Percentiles rank a stretch among this genome's conserved stretches.
phyloP scores from a whole-genome alignment of 768 basidiomycete species.

The Podaxis sp. region DNA sequence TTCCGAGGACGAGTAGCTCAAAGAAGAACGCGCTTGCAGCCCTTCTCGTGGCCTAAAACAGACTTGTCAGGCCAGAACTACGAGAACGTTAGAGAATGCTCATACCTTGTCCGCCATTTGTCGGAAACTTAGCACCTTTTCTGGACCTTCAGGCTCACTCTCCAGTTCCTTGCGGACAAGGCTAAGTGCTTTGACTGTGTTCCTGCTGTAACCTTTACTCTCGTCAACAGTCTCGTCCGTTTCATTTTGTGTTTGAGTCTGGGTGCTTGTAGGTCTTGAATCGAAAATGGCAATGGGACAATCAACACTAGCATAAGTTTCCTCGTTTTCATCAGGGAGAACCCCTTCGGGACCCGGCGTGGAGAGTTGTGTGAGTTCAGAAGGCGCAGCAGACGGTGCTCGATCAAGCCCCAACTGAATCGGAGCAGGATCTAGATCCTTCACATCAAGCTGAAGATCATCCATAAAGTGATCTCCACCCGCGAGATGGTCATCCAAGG shows the following conservation, averaged over 20 bases:
- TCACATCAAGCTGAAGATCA: slow-evolving; percentile 73
- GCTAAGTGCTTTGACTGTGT: slow-evolving; percentile 81
- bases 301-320: slow-evolving; percentile 63
- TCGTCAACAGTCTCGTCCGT: slow-evolving; percentile 27
- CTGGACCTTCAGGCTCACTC: slow-evolving; percentile 41
- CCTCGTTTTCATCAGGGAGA: slow-evolving; percentile 56
- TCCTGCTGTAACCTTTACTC: slow-evolving; percentile 78
- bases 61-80: slow-evolving; percentile 2
- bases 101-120: slow-evolving; percentile 75
- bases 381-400: slow-evolving; percentile 50
- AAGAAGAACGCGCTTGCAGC: slow-evolving; percentile 98
- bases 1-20: slow-evolving; percentile 91
- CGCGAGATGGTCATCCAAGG: slow-evolving; percentile 45
- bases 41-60: slow-evolving; percentile 74
- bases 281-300: slow-evolving; percentile 88
- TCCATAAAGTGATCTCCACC: slow-evolving; percentile 63
- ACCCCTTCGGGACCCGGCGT: slow-evolving; percentile 62
- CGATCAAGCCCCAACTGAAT: slow-evolving; percentile 31
- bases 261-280: slow-evolving; percentile 48
- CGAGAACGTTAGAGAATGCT: neutral
- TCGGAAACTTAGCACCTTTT: slow-evolving; percentile 75
- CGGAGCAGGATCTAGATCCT: slow-evolving; percentile 42
- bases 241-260: slow-evolving; percentile 38
- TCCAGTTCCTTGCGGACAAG: slow-evolving; percentile 74
- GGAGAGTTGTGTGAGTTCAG: slow-evolving; percentile 62